Evolutionary conservation across 495 filamentous ascomycete genomes (phyloP).

Genomic region (Jackrogersella minutella): DNA sequence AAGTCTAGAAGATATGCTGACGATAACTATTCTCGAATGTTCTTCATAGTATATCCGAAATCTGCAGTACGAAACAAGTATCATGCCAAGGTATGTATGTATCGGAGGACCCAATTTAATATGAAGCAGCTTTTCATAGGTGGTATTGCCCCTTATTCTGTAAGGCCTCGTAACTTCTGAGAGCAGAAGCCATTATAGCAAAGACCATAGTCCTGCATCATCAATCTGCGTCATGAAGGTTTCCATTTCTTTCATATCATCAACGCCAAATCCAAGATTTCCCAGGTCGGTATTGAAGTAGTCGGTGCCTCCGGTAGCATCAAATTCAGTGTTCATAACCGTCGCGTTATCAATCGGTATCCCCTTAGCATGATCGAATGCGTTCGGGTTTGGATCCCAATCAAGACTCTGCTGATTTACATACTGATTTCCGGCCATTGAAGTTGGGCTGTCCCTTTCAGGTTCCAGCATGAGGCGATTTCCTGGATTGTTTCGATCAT

Average conservation of each 20-base stretch:
- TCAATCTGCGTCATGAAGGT: conserved; percentile 26
- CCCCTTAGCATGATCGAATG: not conserved
- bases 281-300: conserved; percentile 2
- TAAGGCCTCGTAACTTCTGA: not conserved
- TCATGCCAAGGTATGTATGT: too few relatives aligned
- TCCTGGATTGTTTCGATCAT: not conserved
- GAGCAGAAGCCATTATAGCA: not conserved
- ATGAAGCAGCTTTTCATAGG: too few relatives aligned
- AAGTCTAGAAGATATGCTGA: too few relatives aligned
- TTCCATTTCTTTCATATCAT: conserved; percentile 32
- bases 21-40: too few relatives aligned
- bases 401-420: not conserved
- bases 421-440: not conserved
- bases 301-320: not conserved
- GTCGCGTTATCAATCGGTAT: not conserved
- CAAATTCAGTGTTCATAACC: not conserved
- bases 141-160: too few relatives aligned
- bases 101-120: too few relatives aligned
- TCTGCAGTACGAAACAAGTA: too few relatives aligned
- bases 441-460: not conserved
- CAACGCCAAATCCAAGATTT: conserved; percentile 3
- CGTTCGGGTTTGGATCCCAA: conserved; percentile 12
- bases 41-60: too few relatives aligned
- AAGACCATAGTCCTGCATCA: conserved; percentile 26
- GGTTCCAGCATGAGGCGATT: not conserved